phyloP scores from a whole-genome alignment of 768 basidiomycete species.

The Russula compacta region DNA sequence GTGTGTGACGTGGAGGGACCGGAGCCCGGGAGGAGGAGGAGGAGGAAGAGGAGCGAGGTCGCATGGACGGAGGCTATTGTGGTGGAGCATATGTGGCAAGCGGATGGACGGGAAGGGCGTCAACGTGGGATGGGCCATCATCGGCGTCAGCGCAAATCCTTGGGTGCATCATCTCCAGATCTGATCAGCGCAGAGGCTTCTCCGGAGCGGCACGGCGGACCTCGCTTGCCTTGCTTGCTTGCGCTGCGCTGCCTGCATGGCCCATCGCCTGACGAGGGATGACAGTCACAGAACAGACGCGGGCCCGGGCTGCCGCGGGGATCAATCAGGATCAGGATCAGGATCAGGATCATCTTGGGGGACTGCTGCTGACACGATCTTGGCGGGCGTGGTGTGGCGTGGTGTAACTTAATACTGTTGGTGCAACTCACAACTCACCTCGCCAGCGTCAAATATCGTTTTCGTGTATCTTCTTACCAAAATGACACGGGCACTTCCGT shows the following conservation, averaged over 20 bases:
- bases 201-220: slow-evolving; percentile 3
- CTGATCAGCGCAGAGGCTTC: slow-evolving; percentile 17
- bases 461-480: slow-evolving; percentile 14
- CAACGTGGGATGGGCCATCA: slow-evolving; percentile 12
- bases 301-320: too few relatives aligned
- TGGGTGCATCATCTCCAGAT: slow-evolving; percentile 18
- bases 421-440: background rate
- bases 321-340: too few relatives aligned
- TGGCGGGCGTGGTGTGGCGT: background rate
- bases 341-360: too few relatives aligned
- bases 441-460: slow-evolving; percentile 8
- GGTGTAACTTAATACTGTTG: background rate
- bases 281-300: too few relatives aligned
- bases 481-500: slow-evolving; percentile 16
- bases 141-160: slow-evolving; percentile 19
- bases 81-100: background rate
- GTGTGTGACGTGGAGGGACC: background rate
- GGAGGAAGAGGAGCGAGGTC: background rate
- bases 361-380: too few relatives aligned
- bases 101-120: background rate
- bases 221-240: background rate
- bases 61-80: background rate
- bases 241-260: too few relatives aligned
- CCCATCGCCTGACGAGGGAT: background rate
- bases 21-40: background rate